A percentile compares a stretch with the other conserved stretches of the same genome.
Conservation (phyloP, 192 early-diverging fungal genomes). For the Radiomyces spectabilis region DNA sequence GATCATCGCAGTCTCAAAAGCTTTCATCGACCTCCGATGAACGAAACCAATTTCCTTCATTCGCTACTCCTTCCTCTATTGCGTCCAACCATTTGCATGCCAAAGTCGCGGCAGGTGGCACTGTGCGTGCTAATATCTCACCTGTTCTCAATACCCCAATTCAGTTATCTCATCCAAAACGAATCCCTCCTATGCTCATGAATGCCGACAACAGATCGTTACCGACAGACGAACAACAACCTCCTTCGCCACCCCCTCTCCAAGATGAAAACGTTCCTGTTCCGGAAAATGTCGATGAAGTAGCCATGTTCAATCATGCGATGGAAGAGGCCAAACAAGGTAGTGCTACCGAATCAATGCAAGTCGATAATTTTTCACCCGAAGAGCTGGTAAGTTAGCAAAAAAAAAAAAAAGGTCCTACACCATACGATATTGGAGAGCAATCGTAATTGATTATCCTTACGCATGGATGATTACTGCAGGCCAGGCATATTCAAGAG, state of each 20-base stretch:
- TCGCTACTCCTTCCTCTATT: no score
- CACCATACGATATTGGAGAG: background rate
- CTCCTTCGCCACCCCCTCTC: background rate
- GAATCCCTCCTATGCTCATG: background rate
- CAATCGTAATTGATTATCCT: background rate
- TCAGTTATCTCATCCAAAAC: background rate
- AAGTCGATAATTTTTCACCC: background rate
- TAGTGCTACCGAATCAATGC: background rate
- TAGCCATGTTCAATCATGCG: slow-evolving; percentile 27
- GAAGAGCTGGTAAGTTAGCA: slow-evolving; percentile 1
- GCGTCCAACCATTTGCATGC: no score
- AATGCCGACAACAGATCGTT: background rate
- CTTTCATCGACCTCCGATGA: no score
- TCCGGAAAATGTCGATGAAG: slow-evolving; percentile 35
- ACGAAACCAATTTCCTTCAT: no score
- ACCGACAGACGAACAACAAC: background rate
- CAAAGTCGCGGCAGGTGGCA: no score
- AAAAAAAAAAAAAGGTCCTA: background rate
- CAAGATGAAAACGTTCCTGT: background rate
- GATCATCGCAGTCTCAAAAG: no score
- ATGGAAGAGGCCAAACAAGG: slow-evolving; percentile 11
- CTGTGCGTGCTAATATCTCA: no score
- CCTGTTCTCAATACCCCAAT: background rate
- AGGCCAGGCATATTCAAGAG: slow-evolving; percentile 45
- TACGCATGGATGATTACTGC: background rate